Evolutionary conservation across 352 stramenopile species (phyloP).

Genomic region (Globisporangium barbulae): DNA sequence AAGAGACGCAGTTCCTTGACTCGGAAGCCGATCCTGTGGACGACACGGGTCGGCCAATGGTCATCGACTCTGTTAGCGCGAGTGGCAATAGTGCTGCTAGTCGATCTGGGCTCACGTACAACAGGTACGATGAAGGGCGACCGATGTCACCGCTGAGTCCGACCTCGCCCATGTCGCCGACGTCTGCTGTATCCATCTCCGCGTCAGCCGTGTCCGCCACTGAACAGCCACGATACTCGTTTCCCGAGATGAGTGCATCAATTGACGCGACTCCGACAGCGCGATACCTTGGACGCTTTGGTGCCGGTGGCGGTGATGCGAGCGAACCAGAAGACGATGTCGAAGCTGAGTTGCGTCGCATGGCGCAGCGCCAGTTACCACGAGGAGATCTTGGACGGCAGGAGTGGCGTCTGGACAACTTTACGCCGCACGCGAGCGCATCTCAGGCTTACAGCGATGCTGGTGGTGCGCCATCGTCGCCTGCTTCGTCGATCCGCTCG

Average conservation of each 20-base stretch:
- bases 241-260: slow-evolving; percentile 79
- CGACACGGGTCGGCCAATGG: slow-evolving; percentile 8
- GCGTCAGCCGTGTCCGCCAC: slow-evolving; percentile 79
- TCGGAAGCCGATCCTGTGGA: slow-evolving; percentile 21
- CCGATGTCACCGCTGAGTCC: slow-evolving; percentile 33
- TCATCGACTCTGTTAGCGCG: neutral
- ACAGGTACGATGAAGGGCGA: slow-evolving; percentile 5
- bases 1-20: slow-evolving; percentile 13
- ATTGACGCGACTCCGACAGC: slow-evolving; percentile 72
- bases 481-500: slow-evolving; percentile 40
- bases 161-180: slow-evolving; percentile 58
- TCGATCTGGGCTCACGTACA: slow-evolving; percentile 1
- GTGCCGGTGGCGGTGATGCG: slow-evolving; percentile 10
- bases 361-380: slow-evolving; percentile 75
- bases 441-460: slow-evolving; percentile 17
- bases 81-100: slow-evolving; percentile 3
- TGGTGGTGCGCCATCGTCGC: slow-evolving; percentile 28
- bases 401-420: slow-evolving; percentile 74
- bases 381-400: slow-evolving; percentile 71
- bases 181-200: slow-evolving; percentile 72
- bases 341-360: slow-evolving; percentile 69
- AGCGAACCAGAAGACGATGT: slow-evolving; percentile 64
- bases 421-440: slow-evolving; percentile 23
- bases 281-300: slow-evolving; percentile 69
- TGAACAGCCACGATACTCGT: slow-evolving; percentile 63